These are phyloP conservation scores for Microbotryum scabiosae DNA, from an alignment of 1,284 basidiomycete species.

Conservation along the genomic window DNA sequence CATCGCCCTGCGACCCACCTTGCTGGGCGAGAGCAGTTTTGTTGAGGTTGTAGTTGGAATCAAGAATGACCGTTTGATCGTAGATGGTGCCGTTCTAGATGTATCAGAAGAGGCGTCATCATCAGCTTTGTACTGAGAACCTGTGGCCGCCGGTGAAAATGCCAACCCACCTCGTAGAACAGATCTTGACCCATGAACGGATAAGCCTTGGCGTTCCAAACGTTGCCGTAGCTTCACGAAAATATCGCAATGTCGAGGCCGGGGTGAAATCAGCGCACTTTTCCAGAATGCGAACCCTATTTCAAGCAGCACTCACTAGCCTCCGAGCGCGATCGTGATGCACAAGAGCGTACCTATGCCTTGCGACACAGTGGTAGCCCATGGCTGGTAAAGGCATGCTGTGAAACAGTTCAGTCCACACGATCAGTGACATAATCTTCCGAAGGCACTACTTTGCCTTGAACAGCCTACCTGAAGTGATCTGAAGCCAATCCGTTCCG, in stretches of 20 bases:
- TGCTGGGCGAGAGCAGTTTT: constrained; percentile 43
- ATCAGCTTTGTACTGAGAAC: no score
- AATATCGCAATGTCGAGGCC: no score
- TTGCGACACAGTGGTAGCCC: constrained; percentile 36
- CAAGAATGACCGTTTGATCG: constrained; percentile 55
- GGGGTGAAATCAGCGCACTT: neutral
- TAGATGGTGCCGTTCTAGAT: constrained; percentile 47
- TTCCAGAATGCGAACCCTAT: no score
- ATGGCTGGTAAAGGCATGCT: constrained; percentile 37
- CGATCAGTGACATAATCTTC: constrained; percentile 18
- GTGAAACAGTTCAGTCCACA: constrained; percentile 49
- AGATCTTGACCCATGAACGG: constrained; percentile 55
- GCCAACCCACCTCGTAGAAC: constrained; percentile 41
- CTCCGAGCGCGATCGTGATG: constrained; percentile 36
- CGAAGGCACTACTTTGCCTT: no score
- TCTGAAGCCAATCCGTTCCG: constrained; percentile 50
- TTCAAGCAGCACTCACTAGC: constrained; percentile 40
- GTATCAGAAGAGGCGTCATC: no score
- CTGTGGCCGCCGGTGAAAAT: no score
- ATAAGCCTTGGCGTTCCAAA: constrained; percentile 51
- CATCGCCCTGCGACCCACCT: constrained; percentile 37
- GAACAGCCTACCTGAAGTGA: constrained; percentile 43
- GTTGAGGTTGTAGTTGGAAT: constrained; percentile 77
- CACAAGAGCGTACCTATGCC: constrained; percentile 49
- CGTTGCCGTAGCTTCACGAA: constrained; percentile 35